These are phyloP conservation scores for Hemileccinum rubropunctum DNA, from an alignment of 768 basidiomycete genomes.

Conservation along the genomic window DNA sequence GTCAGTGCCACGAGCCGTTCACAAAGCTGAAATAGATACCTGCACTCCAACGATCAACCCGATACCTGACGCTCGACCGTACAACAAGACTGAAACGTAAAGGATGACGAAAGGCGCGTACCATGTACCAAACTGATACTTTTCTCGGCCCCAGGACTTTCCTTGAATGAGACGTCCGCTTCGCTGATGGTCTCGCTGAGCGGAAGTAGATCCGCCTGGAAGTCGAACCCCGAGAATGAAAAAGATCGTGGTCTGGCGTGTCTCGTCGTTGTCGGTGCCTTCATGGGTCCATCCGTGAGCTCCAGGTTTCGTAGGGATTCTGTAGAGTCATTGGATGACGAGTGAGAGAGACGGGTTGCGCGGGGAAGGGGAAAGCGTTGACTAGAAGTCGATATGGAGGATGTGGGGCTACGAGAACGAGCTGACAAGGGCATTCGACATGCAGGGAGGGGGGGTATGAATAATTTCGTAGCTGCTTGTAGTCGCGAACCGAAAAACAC, in stretches of 20 bases:
- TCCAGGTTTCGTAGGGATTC: slow-evolving; percentile 80
- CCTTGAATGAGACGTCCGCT: slow-evolving; percentile 48
- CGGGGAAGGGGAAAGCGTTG: slow-evolving; percentile 9
- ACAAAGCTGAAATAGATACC: slow-evolving; percentile 35
- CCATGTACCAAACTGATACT: slow-evolving; percentile 77
- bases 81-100: slow-evolving; percentile 1
- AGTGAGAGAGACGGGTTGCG: slow-evolving; percentile 1
- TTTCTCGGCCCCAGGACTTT: slow-evolving; percentile 63
- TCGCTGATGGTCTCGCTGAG: slow-evolving; percentile 76
- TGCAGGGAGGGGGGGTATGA: neutral
- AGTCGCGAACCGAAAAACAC: too few relatives aligned
- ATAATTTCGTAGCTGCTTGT: too few relatives aligned
- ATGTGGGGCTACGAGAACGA: slow-evolving; percentile 17
- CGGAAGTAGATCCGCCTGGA: slow-evolving; percentile 74
- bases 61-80: slow-evolving; percentile 51
- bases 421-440: slow-evolving; percentile 22
- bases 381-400: slow-evolving; percentile 9
- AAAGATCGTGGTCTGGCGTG: slow-evolving; percentile 50
- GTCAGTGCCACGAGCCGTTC: slow-evolving; percentile 2
- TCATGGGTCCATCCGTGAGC: slow-evolving; percentile 59
- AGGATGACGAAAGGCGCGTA: slow-evolving; percentile 30
- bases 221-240: slow-evolving; percentile 76
- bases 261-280: slow-evolving; percentile 11
- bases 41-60: slow-evolving; percentile 82
- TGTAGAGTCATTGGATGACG: slow-evolving; percentile 49